phyloP scores from a whole-genome alignment of 179 eudicot genomes.

The Carnegiea gigantea region DNA sequence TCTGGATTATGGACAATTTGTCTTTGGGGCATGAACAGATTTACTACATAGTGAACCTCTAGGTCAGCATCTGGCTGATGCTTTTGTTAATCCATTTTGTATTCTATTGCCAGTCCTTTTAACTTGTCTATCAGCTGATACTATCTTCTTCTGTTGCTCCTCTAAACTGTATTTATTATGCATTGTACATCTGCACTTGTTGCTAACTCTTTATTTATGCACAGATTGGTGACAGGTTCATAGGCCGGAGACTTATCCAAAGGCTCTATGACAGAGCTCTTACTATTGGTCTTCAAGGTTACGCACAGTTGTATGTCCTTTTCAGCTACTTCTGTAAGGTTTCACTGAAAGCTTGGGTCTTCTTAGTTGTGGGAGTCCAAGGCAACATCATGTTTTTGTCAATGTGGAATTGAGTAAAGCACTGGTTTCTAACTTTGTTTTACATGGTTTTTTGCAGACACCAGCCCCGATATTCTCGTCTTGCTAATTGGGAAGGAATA shows the following conservation, averaged over 20 bases:
- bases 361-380: neutral
- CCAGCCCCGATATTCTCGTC: conserved; percentile 73
- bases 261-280: conserved; percentile 89
- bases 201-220: conserved; percentile 17
- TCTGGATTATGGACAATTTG: neutral
- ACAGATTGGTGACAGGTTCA: conserved; percentile 92
- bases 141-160: neutral
- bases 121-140: neutral
- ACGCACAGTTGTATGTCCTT: conserved; percentile 81
- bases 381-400: neutral
- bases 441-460: conserved; percentile 56
- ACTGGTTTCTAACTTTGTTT: conserved; percentile 7
- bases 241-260: conserved; percentile 70
- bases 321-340: conserved; percentile 26
- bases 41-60: neutral
- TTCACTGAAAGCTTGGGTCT: conserved; percentile 9
- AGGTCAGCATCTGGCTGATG: neutral
- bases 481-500: conserved; percentile 97
- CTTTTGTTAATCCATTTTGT: neutral
- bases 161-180: neutral
- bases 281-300: conserved; percentile 83
- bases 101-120: neutral
- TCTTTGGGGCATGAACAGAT: neutral
- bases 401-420: neutral
- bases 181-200: neutral